These are phyloP conservation scores for Trichoderma atrobrunneum DNA, from an alignment of 2,329 filamentous ascomycete genomes.

Conservation along the genomic window DNA sequence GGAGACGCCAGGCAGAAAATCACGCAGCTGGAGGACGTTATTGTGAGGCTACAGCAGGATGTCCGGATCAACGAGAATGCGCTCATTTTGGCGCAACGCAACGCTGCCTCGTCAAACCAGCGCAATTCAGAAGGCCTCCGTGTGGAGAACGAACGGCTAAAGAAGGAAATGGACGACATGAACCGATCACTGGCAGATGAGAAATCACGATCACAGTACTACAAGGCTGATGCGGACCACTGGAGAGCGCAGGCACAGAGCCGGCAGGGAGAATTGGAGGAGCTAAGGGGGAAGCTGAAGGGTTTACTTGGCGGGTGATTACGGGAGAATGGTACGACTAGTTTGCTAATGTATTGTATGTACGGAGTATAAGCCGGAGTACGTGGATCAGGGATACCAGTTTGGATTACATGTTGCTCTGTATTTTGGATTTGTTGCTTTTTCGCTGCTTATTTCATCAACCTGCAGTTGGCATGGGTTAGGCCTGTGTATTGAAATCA, in stretches of 20 bases:
- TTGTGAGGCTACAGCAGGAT: constrained; percentile 13
- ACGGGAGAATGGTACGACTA: background rate
- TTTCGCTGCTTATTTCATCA: background rate
- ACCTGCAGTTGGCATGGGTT: background rate
- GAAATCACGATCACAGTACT: background rate
- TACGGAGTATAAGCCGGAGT: background rate
- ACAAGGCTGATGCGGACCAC: constrained; percentile 1
- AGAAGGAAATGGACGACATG: background rate
- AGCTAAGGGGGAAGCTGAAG: constrained; percentile 10
- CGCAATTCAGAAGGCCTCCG: constrained; percentile 3
- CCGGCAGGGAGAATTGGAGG: constrained; percentile 13
- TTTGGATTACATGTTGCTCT: background rate
- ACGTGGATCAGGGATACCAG: background rate
- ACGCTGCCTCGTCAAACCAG: constrained; percentile 9
- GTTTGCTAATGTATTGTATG: background rate
- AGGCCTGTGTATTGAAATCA: background rate
- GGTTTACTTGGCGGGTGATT: constrained; percentile 3
- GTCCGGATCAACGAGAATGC: constrained; percentile 16
- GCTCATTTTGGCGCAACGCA: constrained; percentile 12
- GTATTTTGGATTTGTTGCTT: background rate
- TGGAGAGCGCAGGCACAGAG: constrained; percentile 11
- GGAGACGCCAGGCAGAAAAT: constrained; percentile 15
- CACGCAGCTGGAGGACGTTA: constrained; percentile 8
- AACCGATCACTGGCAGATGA: background rate
- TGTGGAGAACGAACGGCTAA: constrained; percentile 5